phyloP scores from a whole-genome alignment of 164 flowering plant species.

The Amborella trichopoda region DNA sequence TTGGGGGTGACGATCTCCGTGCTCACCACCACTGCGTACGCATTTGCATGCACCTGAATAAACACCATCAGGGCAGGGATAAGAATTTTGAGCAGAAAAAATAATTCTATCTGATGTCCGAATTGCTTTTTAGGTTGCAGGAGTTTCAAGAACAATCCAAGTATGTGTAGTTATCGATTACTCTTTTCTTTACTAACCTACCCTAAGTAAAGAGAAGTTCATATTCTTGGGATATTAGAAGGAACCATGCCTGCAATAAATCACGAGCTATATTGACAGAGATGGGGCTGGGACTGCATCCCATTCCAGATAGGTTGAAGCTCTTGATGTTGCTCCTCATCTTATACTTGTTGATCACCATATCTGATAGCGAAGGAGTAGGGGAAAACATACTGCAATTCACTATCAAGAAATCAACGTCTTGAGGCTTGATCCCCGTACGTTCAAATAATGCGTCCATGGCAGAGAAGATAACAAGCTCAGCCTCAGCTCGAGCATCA shows the following conservation, averaged over 20 bases:
- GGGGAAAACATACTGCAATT: constrained; percentile 4
- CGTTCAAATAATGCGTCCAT: constrained; percentile 3
- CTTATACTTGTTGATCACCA: constrained; percentile 16
- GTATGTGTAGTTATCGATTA: too few relatives aligned
- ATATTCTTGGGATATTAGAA: neutral
- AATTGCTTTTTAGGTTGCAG: too few relatives aligned
- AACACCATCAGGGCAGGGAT: too few relatives aligned
- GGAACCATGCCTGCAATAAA: constrained; percentile 9
- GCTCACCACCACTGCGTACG: constrained; percentile 9
- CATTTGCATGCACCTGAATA: constrained; percentile 8
- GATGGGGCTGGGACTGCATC: constrained; percentile 16
- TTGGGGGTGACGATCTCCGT: constrained; percentile 14
- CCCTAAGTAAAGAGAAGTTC: too few relatives aligned
- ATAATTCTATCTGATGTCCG: too few relatives aligned
- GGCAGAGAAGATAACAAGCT: constrained; percentile 12
- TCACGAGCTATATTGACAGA: constrained; percentile 11
- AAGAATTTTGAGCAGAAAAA: too few relatives aligned
- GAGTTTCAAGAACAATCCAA: too few relatives aligned
- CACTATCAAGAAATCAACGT: constrained; percentile 1
- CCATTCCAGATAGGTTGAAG: constrained; percentile 19
- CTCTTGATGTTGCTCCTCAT: constrained; percentile 13
- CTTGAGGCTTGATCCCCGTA: neutral
- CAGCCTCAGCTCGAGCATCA: constrained; percentile 2
- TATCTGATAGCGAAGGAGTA: constrained; percentile 9
- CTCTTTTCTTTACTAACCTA: neutral